Percentiles rank a stretch among this genome's conserved stretches.
phyloP scores from a whole-genome alignment of 805 yeast genomes.

The Candida germanica region DNA sequence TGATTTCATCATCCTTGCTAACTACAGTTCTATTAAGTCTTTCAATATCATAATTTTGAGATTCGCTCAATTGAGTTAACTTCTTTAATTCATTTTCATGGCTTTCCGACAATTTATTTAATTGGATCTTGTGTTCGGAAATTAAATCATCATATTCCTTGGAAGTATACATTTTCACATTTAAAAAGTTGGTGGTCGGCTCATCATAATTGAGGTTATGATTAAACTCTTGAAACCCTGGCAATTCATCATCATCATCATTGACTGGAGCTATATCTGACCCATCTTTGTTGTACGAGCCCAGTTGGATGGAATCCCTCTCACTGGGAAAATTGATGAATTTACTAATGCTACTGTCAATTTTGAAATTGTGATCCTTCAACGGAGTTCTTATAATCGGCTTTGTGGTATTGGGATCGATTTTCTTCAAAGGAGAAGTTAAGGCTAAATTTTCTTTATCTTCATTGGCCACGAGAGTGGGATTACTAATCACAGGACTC shows the following conservation, averaged over 20 bases:
- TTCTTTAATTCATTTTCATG: conserved; percentile 1
- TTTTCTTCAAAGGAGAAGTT: conserved; percentile 8
- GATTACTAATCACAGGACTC: conserved; percentile 2
- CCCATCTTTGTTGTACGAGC: background rate
- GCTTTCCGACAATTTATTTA: conserved; percentile 1
- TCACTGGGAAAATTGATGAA: conserved; percentile 6
- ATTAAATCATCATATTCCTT: conserved; percentile 6
- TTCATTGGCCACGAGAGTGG: conserved; percentile 1
- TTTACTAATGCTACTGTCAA: conserved; percentile 7
- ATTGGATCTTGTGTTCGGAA: background rate
- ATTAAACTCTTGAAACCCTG: background rate
- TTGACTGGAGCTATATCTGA: background rate
- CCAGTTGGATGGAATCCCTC: conserved; percentile 3
- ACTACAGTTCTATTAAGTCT: background rate
- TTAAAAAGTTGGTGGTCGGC: conserved; percentile 7
- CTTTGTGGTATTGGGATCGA: background rate
- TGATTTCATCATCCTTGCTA: background rate
- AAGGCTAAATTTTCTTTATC: conserved; percentile 7
- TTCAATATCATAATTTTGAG: background rate
- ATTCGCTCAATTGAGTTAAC: background rate
- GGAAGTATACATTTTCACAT: conserved; percentile 7
- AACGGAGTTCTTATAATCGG: conserved; percentile 5
- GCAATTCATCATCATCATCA: conserved; percentile 1
- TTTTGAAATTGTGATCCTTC: conserved; percentile 2
- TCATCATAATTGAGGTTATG: conserved; percentile 4